A percentile compares a stretch with the other conserved stretches of the same genome.
Evolutionary conservation across 495 filamentous ascomycete species (phyloP).

Genomic region (Hyaloscypha finlandica): DNA sequence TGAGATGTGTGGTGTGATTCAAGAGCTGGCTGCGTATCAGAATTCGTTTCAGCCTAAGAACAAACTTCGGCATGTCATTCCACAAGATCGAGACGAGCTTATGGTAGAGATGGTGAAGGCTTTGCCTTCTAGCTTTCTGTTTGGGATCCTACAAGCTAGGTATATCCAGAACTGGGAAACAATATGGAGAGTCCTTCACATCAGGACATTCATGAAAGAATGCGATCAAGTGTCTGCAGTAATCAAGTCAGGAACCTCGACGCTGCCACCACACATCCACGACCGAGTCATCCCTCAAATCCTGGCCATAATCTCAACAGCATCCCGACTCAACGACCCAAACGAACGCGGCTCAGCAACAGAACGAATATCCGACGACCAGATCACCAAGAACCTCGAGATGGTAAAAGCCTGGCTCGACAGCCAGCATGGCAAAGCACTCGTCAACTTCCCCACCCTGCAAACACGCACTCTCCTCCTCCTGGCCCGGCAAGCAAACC

Average conservation of each 20-base stretch:
- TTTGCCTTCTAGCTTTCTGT: conserved; percentile 4
- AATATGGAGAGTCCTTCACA: conserved; percentile 24
- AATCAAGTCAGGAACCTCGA: neutral
- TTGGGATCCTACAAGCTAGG: conserved; percentile 1
- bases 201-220: conserved; percentile 20
- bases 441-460: conserved; percentile 14
- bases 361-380: conserved; percentile 15
- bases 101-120: conserved; percentile 14
- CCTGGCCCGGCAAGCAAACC: conserved; percentile 11
- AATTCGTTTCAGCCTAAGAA: conserved; percentile 14
- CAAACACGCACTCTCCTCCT: conserved; percentile 23
- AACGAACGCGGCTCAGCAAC: neutral
- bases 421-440: conserved; percentile 15
- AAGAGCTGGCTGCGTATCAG: conserved; percentile 23
- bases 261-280: conserved; percentile 8
- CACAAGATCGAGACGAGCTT: conserved; percentile 10
- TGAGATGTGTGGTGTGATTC: neutral
- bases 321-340: conserved; percentile 15
- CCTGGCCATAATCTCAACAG: conserved; percentile 16
- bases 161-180: conserved; percentile 23
- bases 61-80: neutral
- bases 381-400: conserved; percentile 6
- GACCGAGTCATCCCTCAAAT: conserved; percentile 24
- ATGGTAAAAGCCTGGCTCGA: conserved; percentile 26
- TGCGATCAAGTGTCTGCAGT: conserved; percentile 7